A percentile compares a stretch with the other conserved stretches of the same genome.
Evolutionary conservation across 768 basidiomycete species (phyloP).

Genomic region (Pleurotus pulmonarius): DNA sequence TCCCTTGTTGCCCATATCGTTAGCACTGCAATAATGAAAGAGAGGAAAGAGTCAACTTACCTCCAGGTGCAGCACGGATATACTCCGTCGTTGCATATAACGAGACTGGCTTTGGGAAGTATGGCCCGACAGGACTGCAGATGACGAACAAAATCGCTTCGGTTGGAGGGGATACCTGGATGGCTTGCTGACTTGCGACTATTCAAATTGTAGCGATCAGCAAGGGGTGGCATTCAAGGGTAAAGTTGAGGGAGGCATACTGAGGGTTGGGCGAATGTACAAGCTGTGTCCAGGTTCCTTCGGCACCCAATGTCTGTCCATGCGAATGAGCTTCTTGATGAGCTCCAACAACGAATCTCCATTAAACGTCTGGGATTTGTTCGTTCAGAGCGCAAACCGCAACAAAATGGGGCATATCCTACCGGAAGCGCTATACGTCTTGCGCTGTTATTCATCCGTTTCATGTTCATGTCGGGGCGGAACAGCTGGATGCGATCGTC

Average conservation of each 20-base stretch:
- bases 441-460: conserved; percentile 88
- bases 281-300: conserved; percentile 83
- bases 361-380: conserved; percentile 61
- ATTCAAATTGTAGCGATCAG: conserved; percentile 7
- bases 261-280: conserved; percentile 85
- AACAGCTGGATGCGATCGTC: conserved; percentile 78
- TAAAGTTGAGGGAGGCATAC: conserved; percentile 22
- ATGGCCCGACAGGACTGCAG: conserved; percentile 78
- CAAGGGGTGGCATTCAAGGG: not conserved
- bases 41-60: conserved; percentile 31
- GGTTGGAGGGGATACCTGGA: conserved; percentile 72
- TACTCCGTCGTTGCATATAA: conserved; percentile 81
- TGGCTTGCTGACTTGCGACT: conserved; percentile 76
- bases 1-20: conserved; percentile 38
- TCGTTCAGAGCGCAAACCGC: conserved; percentile 1
- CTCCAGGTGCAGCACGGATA: conserved; percentile 84
- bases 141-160: conserved; percentile 87
- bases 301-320: conserved; percentile 92
- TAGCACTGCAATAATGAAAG: not conserved
- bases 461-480: conserved; percentile 97
- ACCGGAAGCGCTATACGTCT: conserved; percentile 74
- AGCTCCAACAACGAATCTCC: conserved; percentile 70
- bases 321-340: conserved; percentile 79
- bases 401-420: conserved; percentile 18
- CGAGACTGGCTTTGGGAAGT: conserved; percentile 86